These are phyloP conservation scores for Crinitomyces ghanaensis DNA, from an alignment of 805 yeast species.

Conservation along the genomic window DNA sequence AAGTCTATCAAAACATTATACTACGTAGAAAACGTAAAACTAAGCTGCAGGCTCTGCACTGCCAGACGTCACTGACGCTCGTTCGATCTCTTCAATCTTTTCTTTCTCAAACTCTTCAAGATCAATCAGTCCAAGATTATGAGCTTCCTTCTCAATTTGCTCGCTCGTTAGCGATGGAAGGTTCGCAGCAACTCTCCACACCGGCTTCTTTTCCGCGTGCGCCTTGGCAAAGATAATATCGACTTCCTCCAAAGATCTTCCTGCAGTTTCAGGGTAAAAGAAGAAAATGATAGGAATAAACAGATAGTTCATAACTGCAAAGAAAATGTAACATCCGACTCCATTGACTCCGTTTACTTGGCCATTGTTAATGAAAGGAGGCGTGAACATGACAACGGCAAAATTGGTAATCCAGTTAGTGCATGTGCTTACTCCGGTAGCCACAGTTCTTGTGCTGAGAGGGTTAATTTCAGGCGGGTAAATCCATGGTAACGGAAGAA, in stretches of 20 bases:
- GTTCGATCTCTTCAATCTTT: constrained; percentile 5
- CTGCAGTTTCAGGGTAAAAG: constrained; percentile 69
- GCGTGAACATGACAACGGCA: constrained; percentile 58
- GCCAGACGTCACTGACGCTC: background rate
- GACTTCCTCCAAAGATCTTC: constrained; percentile 63
- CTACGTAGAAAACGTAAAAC: too few relatives aligned
- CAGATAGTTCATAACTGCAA: constrained; percentile 48
- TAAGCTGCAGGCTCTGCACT: too few relatives aligned
- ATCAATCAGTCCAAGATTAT: constrained; percentile 38
- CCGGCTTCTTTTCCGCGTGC: constrained; percentile 41
- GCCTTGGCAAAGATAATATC: constrained; percentile 51
- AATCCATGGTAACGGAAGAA: constrained; percentile 18
- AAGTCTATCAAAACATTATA: too few relatives aligned
- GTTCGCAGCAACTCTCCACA: constrained; percentile 52
- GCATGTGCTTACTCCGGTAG: constrained; percentile 52
- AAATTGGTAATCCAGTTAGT: constrained; percentile 58
- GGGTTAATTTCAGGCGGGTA: constrained; percentile 20
- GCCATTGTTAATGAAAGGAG: constrained; percentile 34
- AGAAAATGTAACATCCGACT: constrained; percentile 64
- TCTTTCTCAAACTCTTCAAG: constrained; percentile 11
- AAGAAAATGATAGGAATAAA: constrained; percentile 54
- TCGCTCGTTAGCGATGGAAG: constrained; percentile 46
- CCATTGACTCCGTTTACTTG: too few relatives aligned
- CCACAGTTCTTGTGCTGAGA: constrained; percentile 21
- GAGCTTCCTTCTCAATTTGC: constrained; percentile 52